Conservation (phyloP, 352 stramenopile species). For the Phytophthora uliginosa region DNA sequence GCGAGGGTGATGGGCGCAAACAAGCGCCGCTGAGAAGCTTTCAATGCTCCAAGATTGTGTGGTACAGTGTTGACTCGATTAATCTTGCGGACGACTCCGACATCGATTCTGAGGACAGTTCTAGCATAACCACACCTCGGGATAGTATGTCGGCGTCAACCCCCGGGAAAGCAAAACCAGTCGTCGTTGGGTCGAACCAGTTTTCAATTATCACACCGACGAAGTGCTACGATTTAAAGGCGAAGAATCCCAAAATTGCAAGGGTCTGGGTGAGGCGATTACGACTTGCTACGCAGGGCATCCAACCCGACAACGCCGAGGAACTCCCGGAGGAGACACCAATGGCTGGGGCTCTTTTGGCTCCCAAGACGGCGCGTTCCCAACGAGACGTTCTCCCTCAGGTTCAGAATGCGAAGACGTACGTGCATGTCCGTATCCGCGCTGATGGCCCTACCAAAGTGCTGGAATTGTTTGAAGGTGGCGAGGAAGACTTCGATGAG, state of each 20-base stretch:
- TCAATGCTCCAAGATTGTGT: constrained; percentile 81
- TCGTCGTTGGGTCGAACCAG: constrained; percentile 65
- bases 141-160: constrained; percentile 26
- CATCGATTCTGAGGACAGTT: constrained; percentile 73
- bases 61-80: constrained; percentile 86
- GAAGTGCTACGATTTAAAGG: constrained; percentile 90
- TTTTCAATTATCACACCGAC: constrained; percentile 91
- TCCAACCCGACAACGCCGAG: constrained; percentile 17
- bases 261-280: constrained; percentile 78
- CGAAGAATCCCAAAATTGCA: constrained; percentile 77
- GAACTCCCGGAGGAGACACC: constrained; percentile 43
- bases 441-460: constrained; percentile 93
- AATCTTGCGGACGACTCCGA: constrained; percentile 79
- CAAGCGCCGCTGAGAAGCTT: constrained; percentile 51
- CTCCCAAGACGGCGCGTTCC: constrained; percentile 39
- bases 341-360: constrained; percentile 32
- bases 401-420: constrained; percentile 87
- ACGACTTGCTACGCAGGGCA: constrained; percentile 67
- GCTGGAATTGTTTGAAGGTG: constrained; percentile 91
- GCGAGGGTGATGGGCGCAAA: constrained; percentile 25
- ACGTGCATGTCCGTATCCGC: constrained; percentile 86
- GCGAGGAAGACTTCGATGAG: constrained; percentile 89
- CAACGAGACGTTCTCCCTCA: constrained; percentile 51
- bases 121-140: constrained; percentile 36
- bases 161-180: constrained; percentile 31